phyloP scores from a whole-genome alignment of 495 filamentous ascomycete species.

The Recurvomyces mirabilis region DNA sequence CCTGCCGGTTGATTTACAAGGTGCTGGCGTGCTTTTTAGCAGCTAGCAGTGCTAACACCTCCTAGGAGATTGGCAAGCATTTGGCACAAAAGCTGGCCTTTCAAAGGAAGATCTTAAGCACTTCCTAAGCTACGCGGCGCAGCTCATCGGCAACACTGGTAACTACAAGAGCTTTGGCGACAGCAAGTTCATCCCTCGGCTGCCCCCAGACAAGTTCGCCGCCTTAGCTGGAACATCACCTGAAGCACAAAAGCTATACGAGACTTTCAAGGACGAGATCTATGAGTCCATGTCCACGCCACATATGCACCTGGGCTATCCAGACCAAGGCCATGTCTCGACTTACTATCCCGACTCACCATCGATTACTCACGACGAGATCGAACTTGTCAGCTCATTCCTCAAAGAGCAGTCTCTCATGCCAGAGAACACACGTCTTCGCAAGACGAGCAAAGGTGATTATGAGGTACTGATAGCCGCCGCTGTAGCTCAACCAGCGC shows the following conservation, averaged over 20 bases:
- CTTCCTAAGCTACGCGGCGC: conserved; percentile 78
- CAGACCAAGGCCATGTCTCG: conserved; percentile 70
- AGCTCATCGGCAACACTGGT: conserved; percentile 82
- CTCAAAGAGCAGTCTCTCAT: conserved; percentile 60
- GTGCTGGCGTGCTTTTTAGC: too few species aligned
- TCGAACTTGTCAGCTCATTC: conserved; percentile 57
- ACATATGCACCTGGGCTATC: conserved; percentile 77
- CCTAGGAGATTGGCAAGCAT: conserved; percentile 62
- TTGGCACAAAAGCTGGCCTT: conserved; percentile 58
- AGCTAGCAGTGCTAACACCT: background rate
- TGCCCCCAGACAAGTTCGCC: conserved; percentile 53
- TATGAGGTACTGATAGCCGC: conserved; percentile 83
- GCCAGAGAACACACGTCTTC: conserved; percentile 79
- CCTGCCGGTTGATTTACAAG: background rate
- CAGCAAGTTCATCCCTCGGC: conserved; percentile 81
- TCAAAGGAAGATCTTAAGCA: conserved; percentile 55
- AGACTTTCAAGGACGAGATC: conserved; percentile 59
- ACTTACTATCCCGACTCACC: conserved; percentile 82
- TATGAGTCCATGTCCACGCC: conserved; percentile 55
- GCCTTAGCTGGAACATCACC: conserved; percentile 56
- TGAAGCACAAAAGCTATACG: conserved; percentile 48
- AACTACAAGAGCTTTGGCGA: conserved; percentile 98
- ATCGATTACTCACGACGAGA: conserved; percentile 75
- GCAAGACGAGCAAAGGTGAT: conserved; percentile 57
- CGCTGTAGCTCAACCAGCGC: conserved; percentile 45